Conservation (phyloP, 78 protist genomes). For the slime mould (Dictyostelium discoideum) region DNA sequence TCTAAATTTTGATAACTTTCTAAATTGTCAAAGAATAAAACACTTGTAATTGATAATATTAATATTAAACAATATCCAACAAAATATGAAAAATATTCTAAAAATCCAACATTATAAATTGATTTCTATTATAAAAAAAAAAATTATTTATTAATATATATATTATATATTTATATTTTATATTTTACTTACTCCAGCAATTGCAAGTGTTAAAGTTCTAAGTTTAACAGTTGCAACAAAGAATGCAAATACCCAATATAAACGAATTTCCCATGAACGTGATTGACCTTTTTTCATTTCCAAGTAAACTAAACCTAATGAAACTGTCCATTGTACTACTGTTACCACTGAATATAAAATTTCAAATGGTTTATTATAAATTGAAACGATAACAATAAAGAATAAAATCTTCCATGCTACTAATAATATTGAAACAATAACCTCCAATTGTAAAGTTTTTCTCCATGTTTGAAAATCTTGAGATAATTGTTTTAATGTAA, state of each 20-base stretch:
- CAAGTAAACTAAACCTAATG: not conserved
- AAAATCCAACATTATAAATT: constrained; percentile 3
- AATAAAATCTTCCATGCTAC: constrained; percentile 63
- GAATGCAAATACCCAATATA: constrained; percentile 61
- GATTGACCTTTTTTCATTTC: constrained; percentile 70
- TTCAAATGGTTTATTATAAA: constrained; percentile 9
- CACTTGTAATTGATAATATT: constrained; percentile 70
- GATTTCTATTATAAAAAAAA: not conserved
- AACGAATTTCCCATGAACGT: constrained; percentile 50
- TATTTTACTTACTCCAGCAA: constrained; percentile 21
- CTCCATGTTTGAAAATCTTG: constrained; percentile 51
- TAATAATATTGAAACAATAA: constrained; percentile 44
- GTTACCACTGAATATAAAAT: constrained; percentile 27
- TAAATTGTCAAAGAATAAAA: constrained; percentile 46
- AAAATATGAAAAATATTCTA: constrained; percentile 65
- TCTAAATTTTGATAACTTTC: constrained; percentile 9
- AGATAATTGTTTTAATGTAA: constrained; percentile 8
- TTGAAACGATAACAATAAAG: not conserved
- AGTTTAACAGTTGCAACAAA: constrained; percentile 58
- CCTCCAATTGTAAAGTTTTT: constrained; percentile 47
- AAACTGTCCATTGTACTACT: constrained; percentile 34
- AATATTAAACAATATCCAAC: constrained; percentile 70
- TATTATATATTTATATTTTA: not conserved
- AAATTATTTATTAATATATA: not conserved
- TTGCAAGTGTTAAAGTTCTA: constrained; percentile 53